Evolutionary conservation across 2,329 filamentous ascomycete genomes (phyloP), one percentile per base, ranked within the genome.

Genomic region (Emergomyces orientalis): DNA sequence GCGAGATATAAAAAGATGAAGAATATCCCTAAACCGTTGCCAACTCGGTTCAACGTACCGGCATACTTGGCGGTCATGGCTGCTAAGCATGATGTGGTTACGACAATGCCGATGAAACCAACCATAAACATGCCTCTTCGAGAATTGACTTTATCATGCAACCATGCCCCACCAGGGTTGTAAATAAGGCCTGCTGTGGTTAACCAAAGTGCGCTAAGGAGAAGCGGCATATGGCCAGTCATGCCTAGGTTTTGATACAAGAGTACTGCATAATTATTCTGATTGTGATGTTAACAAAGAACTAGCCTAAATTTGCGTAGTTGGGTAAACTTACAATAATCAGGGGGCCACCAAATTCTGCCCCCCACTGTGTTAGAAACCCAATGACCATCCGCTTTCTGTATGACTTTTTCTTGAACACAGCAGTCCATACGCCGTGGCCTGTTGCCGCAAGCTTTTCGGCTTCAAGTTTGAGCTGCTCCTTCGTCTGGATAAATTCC

Each of bases 351-450:
- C 76, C 79, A 67, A 82, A 82, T 61, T 82, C 79, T 1, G 80
- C 79, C 27, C 80, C 80, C 79, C 79, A 82, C 65, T 82, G 80
- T 0, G 79, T 82, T 43, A 82, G 69, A 64, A 82, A 82, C 0
- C 79, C 80, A 51, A 82, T 80, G 1, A 76, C 72, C 78, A 82
- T 80, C 0, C 81, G 73, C 71, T 80, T 82, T 22, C 80, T 72
- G 64, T 81, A 81, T 9, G 78, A 79, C 63, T 74, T 75, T 68
- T 79, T 81, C 67, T 75, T 77, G 27, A 79, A n/a, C 0, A 80
- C 73, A 0, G 79, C 79, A 45, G 69, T 76, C 78, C 78, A 81
- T 0, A 77, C 74, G 0, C 69, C 76, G n/a, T 73, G 70, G 0
- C 76, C 75, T 8, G 76, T 73, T 0, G 69, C 69, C 34, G 74